Evolutionary conservation across 1,139 yeast genomes (phyloP).

Genomic region (Entelexis sorbosivorans): DNA sequence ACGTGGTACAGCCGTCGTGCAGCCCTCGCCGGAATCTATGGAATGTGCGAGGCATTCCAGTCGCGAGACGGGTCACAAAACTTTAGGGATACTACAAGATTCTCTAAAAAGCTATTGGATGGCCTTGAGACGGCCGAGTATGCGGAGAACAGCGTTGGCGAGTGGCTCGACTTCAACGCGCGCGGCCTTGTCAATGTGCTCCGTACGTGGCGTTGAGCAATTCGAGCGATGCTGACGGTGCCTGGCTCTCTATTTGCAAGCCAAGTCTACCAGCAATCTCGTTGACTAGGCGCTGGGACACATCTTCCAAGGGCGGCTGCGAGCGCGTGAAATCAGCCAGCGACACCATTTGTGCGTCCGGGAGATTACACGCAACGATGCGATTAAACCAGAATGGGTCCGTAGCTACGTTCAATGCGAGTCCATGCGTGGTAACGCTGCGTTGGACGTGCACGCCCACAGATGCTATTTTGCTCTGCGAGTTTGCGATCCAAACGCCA

Average conservation of each 20-base stretch:
- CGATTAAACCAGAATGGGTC: conserved; percentile 60
- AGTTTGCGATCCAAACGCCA: conserved; percentile 62
- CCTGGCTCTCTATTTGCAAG: neutral
- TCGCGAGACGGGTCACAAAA: conserved; percentile 56
- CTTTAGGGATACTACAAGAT: conserved; percentile 47
- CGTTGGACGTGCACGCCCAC: conserved; percentile 81
- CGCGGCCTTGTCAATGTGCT: conserved; percentile 56
- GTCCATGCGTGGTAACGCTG: conserved; percentile 80
- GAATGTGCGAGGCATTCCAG: conserved; percentile 62
- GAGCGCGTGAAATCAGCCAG: conserved; percentile 29
- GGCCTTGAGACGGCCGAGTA: conserved; percentile 47
- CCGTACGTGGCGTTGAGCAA: conserved; percentile 12
- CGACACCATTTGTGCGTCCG: conserved; percentile 47
- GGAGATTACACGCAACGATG: conserved; percentile 78
- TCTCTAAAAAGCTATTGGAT: conserved; percentile 53
- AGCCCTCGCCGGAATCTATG: conserved; percentile 57
- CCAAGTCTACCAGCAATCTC: conserved; percentile 47
- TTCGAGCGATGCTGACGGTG: neutral
- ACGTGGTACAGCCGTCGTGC: conserved; percentile 89
- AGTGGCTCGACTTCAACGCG: conserved; percentile 66
- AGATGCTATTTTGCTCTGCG: conserved; percentile 62
- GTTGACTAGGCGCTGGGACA: conserved; percentile 35
- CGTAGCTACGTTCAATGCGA: conserved; percentile 68
- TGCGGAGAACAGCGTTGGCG: conserved; percentile 52
- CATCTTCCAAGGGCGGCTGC: conserved; percentile 28